These are phyloP conservation scores for Picea mariana DNA, from an alignment of 83 land plant species.

Conservation along the genomic window DNA sequence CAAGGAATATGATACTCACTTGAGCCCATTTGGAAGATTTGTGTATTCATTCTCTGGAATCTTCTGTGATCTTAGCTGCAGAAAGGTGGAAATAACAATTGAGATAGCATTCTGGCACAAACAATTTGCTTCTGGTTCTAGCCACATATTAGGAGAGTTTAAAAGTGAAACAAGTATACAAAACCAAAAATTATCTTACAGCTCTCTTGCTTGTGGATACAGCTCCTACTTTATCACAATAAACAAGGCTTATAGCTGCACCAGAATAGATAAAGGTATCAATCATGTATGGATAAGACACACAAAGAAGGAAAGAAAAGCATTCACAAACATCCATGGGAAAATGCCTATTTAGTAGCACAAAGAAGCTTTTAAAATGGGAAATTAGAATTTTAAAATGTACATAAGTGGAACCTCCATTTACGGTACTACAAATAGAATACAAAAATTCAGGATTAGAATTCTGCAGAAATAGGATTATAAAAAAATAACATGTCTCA, in stretches of 20 bases:
- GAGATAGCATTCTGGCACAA: not conserved
- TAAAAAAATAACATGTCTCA: not conserved
- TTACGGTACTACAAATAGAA: not conserved
- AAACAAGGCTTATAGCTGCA: slow-evolving; percentile 31
- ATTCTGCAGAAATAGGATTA: not conserved
- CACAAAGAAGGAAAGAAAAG: not conserved
- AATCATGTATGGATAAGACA: not conserved
- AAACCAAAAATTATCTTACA: slow-evolving; percentile 32
- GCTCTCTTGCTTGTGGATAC: slow-evolving; percentile 70
- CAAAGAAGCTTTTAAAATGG: not conserved
- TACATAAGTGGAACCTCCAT: not conserved
- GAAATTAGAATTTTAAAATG: not conserved
- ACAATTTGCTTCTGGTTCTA: not conserved
- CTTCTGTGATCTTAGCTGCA: slow-evolving; percentile 56
- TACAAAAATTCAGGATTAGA: not conserved
- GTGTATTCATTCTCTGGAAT: slow-evolving; percentile 63
- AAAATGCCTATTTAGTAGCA: not conserved
- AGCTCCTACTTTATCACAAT: slow-evolving; percentile 43
- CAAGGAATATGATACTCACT: slow-evolving; percentile 40
- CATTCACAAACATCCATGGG: not conserved
- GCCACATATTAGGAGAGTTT: not conserved
- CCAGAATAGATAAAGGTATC: slow-evolving; percentile 8
- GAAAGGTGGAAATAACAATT: slow-evolving; percentile 6
- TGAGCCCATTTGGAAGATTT: slow-evolving; percentile 67
- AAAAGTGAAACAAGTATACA: not conserved